Conservation (phyloP, 2,329 filamentous ascomycete species). For the Colletotrichum spaethianum region DNA sequence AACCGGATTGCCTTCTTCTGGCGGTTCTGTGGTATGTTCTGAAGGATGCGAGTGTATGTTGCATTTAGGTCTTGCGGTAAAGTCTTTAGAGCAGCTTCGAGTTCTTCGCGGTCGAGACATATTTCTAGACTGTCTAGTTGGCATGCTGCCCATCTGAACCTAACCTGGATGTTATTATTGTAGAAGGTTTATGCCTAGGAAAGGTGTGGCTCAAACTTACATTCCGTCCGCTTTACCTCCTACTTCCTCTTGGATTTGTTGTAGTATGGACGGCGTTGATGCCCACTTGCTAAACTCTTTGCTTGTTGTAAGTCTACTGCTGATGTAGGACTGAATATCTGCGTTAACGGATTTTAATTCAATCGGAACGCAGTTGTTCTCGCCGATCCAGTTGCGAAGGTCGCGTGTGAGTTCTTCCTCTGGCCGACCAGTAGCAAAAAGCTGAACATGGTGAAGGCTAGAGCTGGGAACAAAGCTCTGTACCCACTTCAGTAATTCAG, state of each 20-base stretch:
- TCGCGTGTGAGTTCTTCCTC: conserved; percentile 19
- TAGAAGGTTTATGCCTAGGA: neutral
- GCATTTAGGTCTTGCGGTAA: neutral
- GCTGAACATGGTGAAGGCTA: conserved; percentile 18
- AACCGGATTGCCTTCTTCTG: conserved; percentile 42
- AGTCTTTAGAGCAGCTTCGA: neutral
- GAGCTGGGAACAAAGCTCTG: conserved; percentile 20
- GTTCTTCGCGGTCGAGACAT: neutral
- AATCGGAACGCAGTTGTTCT: neutral
- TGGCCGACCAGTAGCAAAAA: conserved; percentile 17
- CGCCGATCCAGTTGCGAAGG: neutral
- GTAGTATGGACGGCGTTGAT: neutral
- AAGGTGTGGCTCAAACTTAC: neutral
- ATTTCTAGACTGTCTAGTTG: neutral
- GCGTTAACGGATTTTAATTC: neutral
- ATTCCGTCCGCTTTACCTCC: neutral
- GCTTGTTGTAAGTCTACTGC: neutral
- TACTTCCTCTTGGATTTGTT: conserved; percentile 3
- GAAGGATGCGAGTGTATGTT: neutral
- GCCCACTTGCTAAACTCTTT: neutral
- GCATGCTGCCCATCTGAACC: conserved; percentile 16
- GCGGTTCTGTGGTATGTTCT: conserved; percentile 35
- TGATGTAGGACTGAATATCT: conserved; percentile 24
- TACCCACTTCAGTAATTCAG: conserved; percentile 43
- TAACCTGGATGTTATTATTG: neutral